Evolutionary conservation across 2,329 filamentous ascomycete genomes (phyloP).

Genomic region (Nigrospora sphaerica): DNA sequence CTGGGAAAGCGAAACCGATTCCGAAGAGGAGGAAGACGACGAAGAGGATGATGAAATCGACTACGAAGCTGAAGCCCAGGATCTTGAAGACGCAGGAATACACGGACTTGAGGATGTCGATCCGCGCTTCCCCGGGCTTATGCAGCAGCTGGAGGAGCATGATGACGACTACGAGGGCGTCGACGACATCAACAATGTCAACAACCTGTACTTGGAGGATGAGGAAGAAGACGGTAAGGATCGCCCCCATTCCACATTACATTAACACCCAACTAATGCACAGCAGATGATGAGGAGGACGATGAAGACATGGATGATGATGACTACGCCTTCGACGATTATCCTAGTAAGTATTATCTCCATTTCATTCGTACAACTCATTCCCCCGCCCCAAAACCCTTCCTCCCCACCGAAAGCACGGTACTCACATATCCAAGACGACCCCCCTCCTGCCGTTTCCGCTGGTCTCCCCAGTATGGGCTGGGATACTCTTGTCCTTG

Average conservation of each 20-base stretch:
- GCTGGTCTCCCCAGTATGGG: conserved; percentile 39
- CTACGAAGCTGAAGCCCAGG: conserved; percentile 49
- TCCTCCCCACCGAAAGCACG: no score
- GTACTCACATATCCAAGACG: conserved; percentile 22
- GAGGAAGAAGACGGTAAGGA: conserved; percentile 48
- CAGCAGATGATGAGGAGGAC: conserved; percentile 47
- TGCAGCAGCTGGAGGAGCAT: conserved; percentile 48
- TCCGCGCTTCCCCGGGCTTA: conserved; percentile 26
- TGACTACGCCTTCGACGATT: conserved; percentile 54
- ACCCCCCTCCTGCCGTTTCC: conserved; percentile 30
- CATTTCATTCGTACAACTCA: no score
- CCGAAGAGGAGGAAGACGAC: conserved; percentile 47
- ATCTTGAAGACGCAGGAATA: conserved; percentile 44
- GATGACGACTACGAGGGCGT: conserved; percentile 46
- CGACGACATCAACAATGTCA: conserved; percentile 43
- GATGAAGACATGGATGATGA: conserved; percentile 65
- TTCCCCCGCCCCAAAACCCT: no score
- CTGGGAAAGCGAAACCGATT: conserved; percentile 54
- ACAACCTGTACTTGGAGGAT: conserved; percentile 47
- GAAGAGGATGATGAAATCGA: conserved; percentile 44
- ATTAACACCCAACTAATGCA: background rate
- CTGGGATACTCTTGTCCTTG: conserved; percentile 50
- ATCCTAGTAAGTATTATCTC: conserved; percentile 39
- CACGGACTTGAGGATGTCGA: conserved; percentile 36
- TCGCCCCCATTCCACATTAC: background rate